phyloP scores from a whole-genome alignment of 2,329 filamentous ascomycete genomes.

The Diaporthe australafricana region DNA sequence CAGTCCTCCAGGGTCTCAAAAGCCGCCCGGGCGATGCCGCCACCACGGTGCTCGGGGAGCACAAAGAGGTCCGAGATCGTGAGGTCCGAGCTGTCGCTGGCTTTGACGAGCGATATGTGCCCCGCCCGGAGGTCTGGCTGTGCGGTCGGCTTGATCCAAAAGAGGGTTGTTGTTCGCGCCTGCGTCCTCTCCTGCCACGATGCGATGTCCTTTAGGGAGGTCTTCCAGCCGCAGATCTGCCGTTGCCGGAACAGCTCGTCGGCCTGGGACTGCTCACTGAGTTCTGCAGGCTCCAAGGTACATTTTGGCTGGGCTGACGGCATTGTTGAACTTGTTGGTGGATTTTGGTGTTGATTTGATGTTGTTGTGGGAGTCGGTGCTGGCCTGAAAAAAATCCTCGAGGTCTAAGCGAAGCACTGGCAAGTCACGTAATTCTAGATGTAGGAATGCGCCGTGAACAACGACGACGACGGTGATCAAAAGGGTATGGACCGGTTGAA shows the following conservation, averaged over 20 bases:
- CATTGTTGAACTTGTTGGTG: background rate
- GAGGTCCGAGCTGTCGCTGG: constrained; percentile 21
- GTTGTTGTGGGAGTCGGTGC: no score
- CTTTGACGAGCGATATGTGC: constrained; percentile 35
- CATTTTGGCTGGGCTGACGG: constrained; percentile 14
- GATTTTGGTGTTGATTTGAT: background rate
- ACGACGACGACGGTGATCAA: no score
- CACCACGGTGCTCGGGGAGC: constrained; percentile 33
- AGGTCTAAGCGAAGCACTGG: no score
- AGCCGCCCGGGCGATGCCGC: constrained; percentile 34
- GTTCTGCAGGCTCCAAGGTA: constrained; percentile 32
- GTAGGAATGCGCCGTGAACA: no score
- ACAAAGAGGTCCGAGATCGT: constrained; percentile 38
- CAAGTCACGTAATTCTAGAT: no score
- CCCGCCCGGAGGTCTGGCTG: constrained; percentile 27
- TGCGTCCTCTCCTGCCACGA: constrained; percentile 27
- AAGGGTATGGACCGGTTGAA: no score
- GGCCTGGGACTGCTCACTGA: constrained; percentile 34
- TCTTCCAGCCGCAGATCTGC: constrained; percentile 35
- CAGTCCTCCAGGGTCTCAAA: constrained; percentile 34
- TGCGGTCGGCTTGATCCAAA: constrained; percentile 33
- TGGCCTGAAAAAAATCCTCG: no score
- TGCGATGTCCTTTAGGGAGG: constrained; percentile 7
- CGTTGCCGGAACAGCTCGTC: constrained; percentile 38
- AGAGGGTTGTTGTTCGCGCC: constrained; percentile 18